Evolutionary conservation across 495 filamentous ascomycete species (phyloP).

Genomic region (Hyaloscypha hepaticicola): DNA sequence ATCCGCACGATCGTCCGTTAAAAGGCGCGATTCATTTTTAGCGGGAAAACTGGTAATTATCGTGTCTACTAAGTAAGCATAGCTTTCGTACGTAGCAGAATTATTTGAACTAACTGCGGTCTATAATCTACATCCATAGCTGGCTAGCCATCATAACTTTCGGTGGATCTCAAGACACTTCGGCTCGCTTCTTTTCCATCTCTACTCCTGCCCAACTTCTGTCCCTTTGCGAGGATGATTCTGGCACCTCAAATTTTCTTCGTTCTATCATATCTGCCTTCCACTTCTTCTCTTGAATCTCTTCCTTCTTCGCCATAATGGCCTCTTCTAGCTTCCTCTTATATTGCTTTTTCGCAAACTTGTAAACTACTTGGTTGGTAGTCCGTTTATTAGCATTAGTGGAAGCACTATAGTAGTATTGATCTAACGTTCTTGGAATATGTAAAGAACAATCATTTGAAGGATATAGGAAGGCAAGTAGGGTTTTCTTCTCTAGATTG

Average conservation of each 20-base stretch:
- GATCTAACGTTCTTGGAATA: not conserved
- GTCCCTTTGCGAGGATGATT: not conserved
- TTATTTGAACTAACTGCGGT: not conserved
- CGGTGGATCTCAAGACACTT: not conserved
- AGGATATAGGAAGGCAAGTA: not conserved
- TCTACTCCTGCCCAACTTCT: not conserved
- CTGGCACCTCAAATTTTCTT: not conserved
- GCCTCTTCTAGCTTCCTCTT: not conserved
- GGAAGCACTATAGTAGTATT: not conserved
- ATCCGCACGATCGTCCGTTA: not conserved
- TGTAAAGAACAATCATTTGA: not conserved
- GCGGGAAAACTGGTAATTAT: slow-evolving; percentile 2
- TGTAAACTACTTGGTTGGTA: not conserved
- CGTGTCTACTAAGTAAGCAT: not conserved
- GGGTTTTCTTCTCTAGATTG: not conserved
- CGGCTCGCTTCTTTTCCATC: not conserved
- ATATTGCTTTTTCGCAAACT: not conserved
- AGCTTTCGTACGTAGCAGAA: not conserved
- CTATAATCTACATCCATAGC: slow-evolving; percentile 2
- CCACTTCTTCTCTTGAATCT: not conserved
- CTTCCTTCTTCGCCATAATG: not conserved
- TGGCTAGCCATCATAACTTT: not conserved
- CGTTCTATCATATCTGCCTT: not conserved
- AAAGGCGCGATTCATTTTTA: not conserved
- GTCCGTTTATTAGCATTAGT: not conserved